These are phyloP conservation scores for Calonectria henricotiae DNA, from an alignment of 2,329 filamentous ascomycete species.

Conservation along the genomic window DNA sequence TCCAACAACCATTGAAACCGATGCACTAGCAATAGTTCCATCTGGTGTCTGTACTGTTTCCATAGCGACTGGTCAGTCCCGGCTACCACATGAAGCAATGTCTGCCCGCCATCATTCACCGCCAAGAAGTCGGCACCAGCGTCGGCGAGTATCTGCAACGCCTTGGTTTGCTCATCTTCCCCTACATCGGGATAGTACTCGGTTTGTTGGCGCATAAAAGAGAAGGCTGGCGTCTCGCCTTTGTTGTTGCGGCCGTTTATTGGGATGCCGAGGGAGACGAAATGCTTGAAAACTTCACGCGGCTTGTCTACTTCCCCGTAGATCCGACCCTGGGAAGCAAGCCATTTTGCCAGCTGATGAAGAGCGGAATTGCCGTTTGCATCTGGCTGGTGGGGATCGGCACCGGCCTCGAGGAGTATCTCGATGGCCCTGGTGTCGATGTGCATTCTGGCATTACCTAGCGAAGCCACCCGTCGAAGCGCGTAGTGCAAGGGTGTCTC, in stretches of 20 bases:
- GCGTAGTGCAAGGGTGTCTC: constrained; percentile 10
- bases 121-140: not conserved
- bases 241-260: constrained; percentile 7
- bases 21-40: not conserved
- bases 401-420: not conserved
- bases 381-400: not conserved
- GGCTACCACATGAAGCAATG: not conserved
- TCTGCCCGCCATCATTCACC: not conserved
- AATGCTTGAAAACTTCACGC: not conserved
- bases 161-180: not conserved
- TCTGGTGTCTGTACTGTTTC: not conserved
- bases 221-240: not conserved
- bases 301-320: not conserved
- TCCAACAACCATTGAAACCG: constrained; percentile 4
- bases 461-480: not conserved
- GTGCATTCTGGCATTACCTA: not conserved
- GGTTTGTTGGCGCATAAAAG: not conserved
- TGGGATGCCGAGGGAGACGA: not conserved
- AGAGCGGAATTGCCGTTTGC: not conserved
- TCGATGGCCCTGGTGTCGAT: not conserved
- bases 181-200: not conserved
- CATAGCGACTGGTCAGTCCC: not conserved
- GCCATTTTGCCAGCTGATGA: constrained; percentile 1
- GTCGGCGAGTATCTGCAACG: not conserved
- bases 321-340: not conserved